Conservation (phyloP, 495 filamentous ascomycete species). For the Xylaria nigripes region DNA sequence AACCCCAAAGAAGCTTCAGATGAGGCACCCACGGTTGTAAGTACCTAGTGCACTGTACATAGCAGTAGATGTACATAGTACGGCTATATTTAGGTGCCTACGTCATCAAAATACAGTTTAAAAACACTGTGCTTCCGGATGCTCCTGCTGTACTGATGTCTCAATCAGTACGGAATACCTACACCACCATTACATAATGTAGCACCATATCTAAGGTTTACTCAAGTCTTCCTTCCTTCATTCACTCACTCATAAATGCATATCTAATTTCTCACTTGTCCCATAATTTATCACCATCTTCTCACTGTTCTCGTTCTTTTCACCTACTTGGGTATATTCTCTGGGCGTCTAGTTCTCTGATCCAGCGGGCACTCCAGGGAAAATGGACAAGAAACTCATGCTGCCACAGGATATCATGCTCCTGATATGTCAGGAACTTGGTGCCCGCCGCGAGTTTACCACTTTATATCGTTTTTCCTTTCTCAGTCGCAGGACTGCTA, state of each 20-base stretch:
- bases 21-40: no score
- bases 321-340: no score
- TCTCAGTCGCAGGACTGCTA: constrained; percentile 42
- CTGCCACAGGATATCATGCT: constrained; percentile 55
- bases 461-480: constrained; percentile 50
- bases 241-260: neutral
- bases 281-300: neutral
- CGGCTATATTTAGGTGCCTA: no score
- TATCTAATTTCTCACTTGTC: neutral
- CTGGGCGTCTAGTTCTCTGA: no score
- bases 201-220: neutral
- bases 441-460: constrained; percentile 42
- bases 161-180: neutral
- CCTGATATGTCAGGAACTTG: constrained; percentile 51
- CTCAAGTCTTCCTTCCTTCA: neutral
- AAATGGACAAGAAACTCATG: neutral
- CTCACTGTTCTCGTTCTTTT: neutral
- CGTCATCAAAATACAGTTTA: no score
- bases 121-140: no score
- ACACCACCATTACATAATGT: neutral
- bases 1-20: no score
- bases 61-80: no score
- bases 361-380: neutral
- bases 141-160: no score
- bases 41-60: no score